A percentile compares a stretch with the other conserved stretches of the same genome.
Evolutionary conservation across 1,284 basidiomycete genomes (phyloP).

Genomic region (Melampsora americana): DNA sequence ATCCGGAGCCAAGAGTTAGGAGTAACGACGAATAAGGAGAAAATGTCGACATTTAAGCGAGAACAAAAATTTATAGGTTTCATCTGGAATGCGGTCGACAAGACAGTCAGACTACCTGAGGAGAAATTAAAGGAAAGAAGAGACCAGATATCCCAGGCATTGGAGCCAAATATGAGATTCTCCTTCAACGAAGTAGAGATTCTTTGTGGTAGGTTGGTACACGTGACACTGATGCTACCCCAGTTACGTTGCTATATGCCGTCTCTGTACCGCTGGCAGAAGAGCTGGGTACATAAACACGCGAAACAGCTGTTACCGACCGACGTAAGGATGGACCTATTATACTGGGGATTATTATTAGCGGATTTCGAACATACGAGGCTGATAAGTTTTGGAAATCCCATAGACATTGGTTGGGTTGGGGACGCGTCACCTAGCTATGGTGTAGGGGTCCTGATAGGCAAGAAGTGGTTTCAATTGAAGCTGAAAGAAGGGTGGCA

Average conservation of each 20-base stretch:
- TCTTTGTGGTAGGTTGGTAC: not conserved
- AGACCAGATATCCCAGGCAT: not conserved
- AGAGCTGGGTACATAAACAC: not conserved
- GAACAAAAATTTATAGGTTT: slow-evolving; percentile 25
- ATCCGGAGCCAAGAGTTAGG: not conserved
- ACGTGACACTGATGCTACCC: not conserved
- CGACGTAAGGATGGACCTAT: not conserved
- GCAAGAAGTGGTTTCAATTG: slow-evolving; percentile 2
- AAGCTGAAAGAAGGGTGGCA: not conserved
- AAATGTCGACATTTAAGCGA: not conserved
- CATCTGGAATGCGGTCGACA: slow-evolving; percentile 8
- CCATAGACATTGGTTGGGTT: not conserved
- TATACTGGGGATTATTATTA: not conserved
- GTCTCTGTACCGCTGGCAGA: not conserved
- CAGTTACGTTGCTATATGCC: not conserved
- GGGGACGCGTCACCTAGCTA: slow-evolving; percentile 3
- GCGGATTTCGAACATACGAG: not conserved
- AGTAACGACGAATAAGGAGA: slow-evolving; percentile 8
- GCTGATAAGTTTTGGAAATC: not conserved
- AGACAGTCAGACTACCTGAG: slow-evolving; percentile 1
- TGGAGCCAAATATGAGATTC: not conserved
- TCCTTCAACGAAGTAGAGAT: slow-evolving; percentile 16
- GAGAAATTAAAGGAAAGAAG: not conserved
- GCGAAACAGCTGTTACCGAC: not conserved
- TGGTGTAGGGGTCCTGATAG: not conserved